These are phyloP conservation scores for Saksenaea oblongispora DNA, from an alignment of 371 early-diverging fungal species.

Conservation along the genomic window DNA sequence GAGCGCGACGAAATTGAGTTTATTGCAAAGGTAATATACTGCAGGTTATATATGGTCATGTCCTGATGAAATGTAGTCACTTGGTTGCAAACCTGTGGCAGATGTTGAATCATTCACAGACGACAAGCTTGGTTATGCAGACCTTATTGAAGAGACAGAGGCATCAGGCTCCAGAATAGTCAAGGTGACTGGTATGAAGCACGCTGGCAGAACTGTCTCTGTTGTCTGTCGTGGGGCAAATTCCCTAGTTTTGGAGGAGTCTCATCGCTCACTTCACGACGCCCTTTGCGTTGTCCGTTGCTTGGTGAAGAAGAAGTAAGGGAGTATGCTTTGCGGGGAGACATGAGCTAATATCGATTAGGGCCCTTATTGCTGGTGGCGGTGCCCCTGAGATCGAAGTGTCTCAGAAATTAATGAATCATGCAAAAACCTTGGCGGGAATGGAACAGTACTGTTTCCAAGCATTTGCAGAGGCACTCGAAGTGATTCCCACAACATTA, in stretches of 20 bases:
- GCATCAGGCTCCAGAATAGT: conserved; percentile 85
- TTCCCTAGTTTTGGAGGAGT: conserved; percentile 96
- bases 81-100: conserved; percentile 96
- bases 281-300: conserved; percentile 98
- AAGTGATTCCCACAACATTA: conserved; percentile 93
- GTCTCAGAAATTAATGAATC: conserved; percentile 75
- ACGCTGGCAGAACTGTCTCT: conserved; percentile 87
- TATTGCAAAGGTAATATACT: conserved; percentile 76
- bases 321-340: not conserved
- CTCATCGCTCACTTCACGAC: conserved; percentile 97
- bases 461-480: conserved; percentile 96
- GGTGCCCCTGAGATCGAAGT: conserved; percentile 98
- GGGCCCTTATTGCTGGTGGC: conserved; percentile 94
- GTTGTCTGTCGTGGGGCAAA: conserved; percentile 97
- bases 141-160: conserved; percentile 89
- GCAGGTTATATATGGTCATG: not conserved
- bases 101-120: conserved; percentile 96
- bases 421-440: conserved; percentile 88
- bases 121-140: conserved; percentile 95
- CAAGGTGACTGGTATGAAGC: conserved; percentile 89
- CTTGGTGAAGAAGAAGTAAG: conserved; percentile 87
- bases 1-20: conserved; percentile 99
- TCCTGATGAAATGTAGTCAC: conserved; percentile 53
- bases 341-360: not conserved
- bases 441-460: conserved; percentile 92